A percentile compares a stretch with the other conserved stretches of the same genome.
phyloP scores from a whole-genome alignment of 495 filamentous ascomycete genomes.

The Penicillium paradoxum region DNA sequence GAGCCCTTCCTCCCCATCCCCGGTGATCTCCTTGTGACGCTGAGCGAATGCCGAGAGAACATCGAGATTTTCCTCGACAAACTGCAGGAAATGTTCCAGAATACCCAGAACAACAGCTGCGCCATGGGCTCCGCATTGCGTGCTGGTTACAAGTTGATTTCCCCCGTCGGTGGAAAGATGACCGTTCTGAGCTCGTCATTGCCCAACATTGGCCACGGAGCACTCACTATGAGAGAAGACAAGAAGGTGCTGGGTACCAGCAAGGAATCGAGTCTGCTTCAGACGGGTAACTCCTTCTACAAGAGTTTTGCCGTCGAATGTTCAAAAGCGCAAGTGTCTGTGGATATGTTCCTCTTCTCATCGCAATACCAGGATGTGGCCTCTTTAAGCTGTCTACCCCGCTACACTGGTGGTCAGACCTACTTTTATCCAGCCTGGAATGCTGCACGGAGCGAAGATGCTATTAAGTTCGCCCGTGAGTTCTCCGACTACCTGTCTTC shows the following conservation, averaged over 20 bases:
- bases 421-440: constrained; percentile 99
- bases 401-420: constrained; percentile 96
- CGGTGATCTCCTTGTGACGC: constrained; percentile 83
- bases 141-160: constrained; percentile 91
- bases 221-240: constrained; percentile 91
- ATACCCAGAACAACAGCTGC: constrained; percentile 77
- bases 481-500: constrained; percentile 94
- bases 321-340: constrained; percentile 96
- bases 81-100: constrained; percentile 93
- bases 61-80: constrained; percentile 88
- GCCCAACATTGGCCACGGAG: constrained; percentile 86
- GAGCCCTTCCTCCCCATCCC: constrained; percentile 96
- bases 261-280: constrained; percentile 81
- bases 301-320: constrained; percentile 99
- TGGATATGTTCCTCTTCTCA: constrained; percentile 99
- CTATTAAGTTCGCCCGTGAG: constrained; percentile 93
- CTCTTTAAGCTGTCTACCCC: constrained; percentile 85
- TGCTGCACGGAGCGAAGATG: constrained; percentile 85
- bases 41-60: constrained; percentile 82
- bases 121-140: constrained; percentile 91
- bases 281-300: constrained; percentile 93
- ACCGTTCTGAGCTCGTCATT: constrained; percentile 82
- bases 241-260: constrained; percentile 93
- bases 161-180: constrained; percentile 89
- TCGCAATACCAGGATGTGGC: constrained; percentile 97